These are phyloP conservation scores for Acer campestre DNA, from an alignment of 345 rosid species.

Conservation along the genomic window DNA sequence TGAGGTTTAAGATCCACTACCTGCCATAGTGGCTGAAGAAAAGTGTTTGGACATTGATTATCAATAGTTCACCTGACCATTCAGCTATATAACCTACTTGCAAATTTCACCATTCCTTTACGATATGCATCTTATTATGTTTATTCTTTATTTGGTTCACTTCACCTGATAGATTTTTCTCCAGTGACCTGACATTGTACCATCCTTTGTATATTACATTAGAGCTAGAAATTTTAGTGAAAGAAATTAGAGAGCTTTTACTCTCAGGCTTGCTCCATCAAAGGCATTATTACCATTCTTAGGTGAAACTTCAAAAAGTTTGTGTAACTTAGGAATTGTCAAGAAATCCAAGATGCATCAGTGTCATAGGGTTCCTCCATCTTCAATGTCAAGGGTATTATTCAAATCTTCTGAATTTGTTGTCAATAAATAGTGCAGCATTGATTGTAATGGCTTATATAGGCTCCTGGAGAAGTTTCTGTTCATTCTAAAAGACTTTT, in stretches of 20 bases:
- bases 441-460: background rate
- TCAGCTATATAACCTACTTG: background rate
- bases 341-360: background rate
- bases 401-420: background rate
- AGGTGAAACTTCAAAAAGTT: background rate
- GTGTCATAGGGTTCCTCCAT: background rate
- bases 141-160: background rate
- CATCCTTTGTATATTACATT: background rate
- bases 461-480: background rate
- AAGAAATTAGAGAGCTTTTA: background rate
- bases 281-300: background rate
- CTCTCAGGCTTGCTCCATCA: background rate
- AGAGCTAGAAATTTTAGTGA: background rate
- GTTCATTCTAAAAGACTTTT: background rate
- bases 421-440: background rate
- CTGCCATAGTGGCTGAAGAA: background rate
- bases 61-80: background rate
- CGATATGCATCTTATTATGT: background rate
- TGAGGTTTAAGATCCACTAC: background rate
- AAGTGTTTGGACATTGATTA: background rate
- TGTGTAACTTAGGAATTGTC: background rate
- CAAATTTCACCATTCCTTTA: background rate
- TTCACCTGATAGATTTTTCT: background rate
- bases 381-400: background rate
- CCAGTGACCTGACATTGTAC: background rate